These are phyloP conservation scores for Pseudozyma tsukubaensis DNA, from an alignment of 1,284 basidiomycete species.

Conservation along the genomic window DNA sequence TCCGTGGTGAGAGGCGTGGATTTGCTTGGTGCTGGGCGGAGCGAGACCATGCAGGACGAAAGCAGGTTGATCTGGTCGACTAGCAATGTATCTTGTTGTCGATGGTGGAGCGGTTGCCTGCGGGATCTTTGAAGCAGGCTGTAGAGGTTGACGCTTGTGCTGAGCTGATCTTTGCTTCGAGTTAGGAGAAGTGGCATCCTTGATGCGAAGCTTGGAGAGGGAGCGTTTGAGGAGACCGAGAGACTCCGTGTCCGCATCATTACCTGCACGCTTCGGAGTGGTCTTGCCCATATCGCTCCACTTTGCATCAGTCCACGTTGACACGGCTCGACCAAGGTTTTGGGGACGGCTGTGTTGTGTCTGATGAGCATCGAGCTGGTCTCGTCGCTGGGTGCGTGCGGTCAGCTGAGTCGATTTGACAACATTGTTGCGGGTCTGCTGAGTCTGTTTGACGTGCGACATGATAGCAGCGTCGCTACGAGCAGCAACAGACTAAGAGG, in stretches of 20 bases:
- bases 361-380: not conserved
- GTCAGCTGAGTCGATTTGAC: slow-evolving; percentile 17
- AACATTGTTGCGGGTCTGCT: slow-evolving; percentile 11
- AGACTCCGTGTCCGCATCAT: slow-evolving; percentile 2
- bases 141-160: slow-evolving; percentile 4
- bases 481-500: too few species aligned
- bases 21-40: slow-evolving; percentile 1
- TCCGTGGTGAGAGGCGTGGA: not conserved
- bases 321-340: slow-evolving; percentile 6
- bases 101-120: slow-evolving; percentile 18
- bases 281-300: not conserved
- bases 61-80: slow-evolving; percentile 15
- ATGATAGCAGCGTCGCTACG: slow-evolving; percentile 7
- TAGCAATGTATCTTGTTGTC: slow-evolving; percentile 10
- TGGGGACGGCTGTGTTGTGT: not conserved
- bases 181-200: slow-evolving; percentile 20
- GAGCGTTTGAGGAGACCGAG: slow-evolving; percentile 29
- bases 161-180: slow-evolving; percentile 6
- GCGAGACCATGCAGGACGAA: slow-evolving; percentile 10
- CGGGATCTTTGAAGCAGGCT: slow-evolving; percentile 25
- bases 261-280: slow-evolving; percentile 5
- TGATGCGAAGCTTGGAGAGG: slow-evolving; percentile 34
- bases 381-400: not conserved
- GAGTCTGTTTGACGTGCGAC: slow-evolving; percentile 42
- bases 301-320: slow-evolving; percentile 23